Evolutionary conservation across 2,329 filamentous ascomycete species (phyloP).

Genomic region (Geosmithia morbida): DNA sequence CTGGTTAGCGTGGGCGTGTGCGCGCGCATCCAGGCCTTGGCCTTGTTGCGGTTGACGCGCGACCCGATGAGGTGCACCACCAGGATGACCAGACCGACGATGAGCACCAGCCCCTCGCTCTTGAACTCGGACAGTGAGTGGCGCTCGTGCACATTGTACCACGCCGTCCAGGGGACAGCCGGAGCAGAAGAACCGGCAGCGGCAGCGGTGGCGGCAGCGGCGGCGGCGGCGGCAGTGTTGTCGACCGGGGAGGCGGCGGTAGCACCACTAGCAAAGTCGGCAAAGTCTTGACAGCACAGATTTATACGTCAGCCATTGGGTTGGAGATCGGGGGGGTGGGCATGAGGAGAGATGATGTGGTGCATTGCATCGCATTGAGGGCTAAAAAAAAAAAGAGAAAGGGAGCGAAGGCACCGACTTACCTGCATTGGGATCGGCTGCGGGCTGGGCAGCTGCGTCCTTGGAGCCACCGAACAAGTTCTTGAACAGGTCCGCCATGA

Average conservation of each 20-base stretch:
- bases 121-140: conserved; percentile 73
- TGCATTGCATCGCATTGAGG: not conserved
- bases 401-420: conserved; percentile 14
- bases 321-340: too few relatives aligned
- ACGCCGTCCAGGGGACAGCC: conserved; percentile 66
- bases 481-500: conserved; percentile 48
- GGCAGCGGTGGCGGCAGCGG: conserved; percentile 27
- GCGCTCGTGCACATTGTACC: conserved; percentile 95
- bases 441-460: conserved; percentile 20
- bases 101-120: conserved; percentile 70
- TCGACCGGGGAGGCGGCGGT: conserved; percentile 41
- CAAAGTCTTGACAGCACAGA: conserved; percentile 56
- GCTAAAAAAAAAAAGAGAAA: not conserved
- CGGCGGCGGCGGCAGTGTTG: conserved; percentile 45
- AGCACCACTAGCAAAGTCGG: conserved; percentile 75
- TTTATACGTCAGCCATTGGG: not conserved
- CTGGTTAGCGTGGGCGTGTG: conserved; percentile 57
- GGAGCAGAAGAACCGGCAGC: conserved; percentile 33
- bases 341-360: too few relatives aligned
- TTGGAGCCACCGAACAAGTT: conserved; percentile 56
- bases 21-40: conserved; percentile 64
- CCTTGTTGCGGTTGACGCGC: conserved; percentile 64
- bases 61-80: conserved; percentile 71
- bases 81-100: conserved; percentile 60
- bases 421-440: conserved; percentile 49